Base-by-base conservation (phyloP, 2,329 filamentous ascomycete species). In the Graphium sp. region DNA sequence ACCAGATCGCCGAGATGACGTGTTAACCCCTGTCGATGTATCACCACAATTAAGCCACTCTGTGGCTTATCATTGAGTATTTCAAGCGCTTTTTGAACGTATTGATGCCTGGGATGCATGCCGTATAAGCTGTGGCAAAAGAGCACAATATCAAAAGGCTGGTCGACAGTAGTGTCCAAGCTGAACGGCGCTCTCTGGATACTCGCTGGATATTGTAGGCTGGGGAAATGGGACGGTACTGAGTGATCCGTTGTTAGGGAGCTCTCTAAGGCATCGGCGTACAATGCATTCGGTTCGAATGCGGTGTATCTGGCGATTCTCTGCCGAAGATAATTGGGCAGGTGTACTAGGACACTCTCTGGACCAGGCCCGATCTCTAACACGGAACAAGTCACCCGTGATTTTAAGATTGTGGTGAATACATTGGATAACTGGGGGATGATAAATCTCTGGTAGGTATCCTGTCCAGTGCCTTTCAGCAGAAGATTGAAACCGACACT, bases 91-190 rank as follows among this genome's bases (percentile, higher is more conserved):
- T 34, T 37, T 40, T 58, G 41, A 35, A 75, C 56, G 33, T 53
- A 56, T 2, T 10, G 41, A n/a, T 35, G 38, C 36, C 66, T 62
- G 3, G 53, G 52, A 0, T 50, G 52, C 59, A 74, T 63, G 34
- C 64, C 66, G 36, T 74, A 73, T 58, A 74, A 60, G 47, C 70
- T 72, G 41, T 74, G 68, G 37, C 67, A 74, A 45, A 75, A 70
- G 5, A 76, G 39, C 12, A 75, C 42, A 22, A 73, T 9, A 35
- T 75, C 58, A 38, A 58, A 74, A 33, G 49, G 56, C 14, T 53
- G 42, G 18, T 47, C 37, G 1, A 28, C 18, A 30, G 43, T 35
- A 18, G 34, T 37, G 6, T 53, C 32, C n/a, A 44, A 31, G 33
- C 9, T 34, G 37, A 69, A 68, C 7, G 51, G 44, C 5, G 30